Evolutionary conservation across 345 rosid genomes (phyloP), one percentile per base, ranked within the genome.

Genomic region (Gossypium ekmanianum): DNA sequence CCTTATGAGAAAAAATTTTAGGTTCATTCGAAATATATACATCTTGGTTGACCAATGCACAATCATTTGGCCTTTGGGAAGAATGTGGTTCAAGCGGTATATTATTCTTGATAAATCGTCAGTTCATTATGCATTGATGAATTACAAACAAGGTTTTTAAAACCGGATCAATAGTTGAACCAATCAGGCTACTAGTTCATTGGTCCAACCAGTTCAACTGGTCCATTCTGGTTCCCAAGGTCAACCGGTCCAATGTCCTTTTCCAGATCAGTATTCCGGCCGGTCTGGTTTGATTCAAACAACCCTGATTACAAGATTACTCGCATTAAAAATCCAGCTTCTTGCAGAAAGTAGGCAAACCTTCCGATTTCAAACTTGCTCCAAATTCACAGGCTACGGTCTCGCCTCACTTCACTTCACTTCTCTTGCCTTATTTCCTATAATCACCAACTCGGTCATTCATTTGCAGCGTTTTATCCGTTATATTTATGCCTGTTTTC

Each of bases 311-410:
- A 45, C 43, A 27, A 22, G 73, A 69, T 26, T 51, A 9, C 43
- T 69, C 10, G 4, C 73, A 39, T 52, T 71, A 29, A 71, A 34
- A 52, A 71, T 71, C 73, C 50, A 70, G 43, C 57, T 68, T 47
- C 55, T 45, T 68, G 24, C 18, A 11, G 57, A 22, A 20, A 67
- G 64, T 51, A 20, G n/a, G 68, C 29, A 16, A 73, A 47, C 51
- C 29, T 18, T 72, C 63, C 7, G 14, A 55, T 48, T 18, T 72
- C 63, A 18, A 57, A 55, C 51, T 61, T 59, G 58, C 58, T 47
- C 26, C 6, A 47, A 29, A 73, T 45, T 59, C 43, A 54, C 54
- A 43, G 58, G 75, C 51, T 56, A 72, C 2, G n/a, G 26, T 39
- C 50, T 54, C 18, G n/a, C 48, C 41, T 70, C 26, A 8, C 41